Base-by-base conservation (phyloP, 768 basidiomycete species). In the Hygrophoropsis aurantiaca region DNA sequence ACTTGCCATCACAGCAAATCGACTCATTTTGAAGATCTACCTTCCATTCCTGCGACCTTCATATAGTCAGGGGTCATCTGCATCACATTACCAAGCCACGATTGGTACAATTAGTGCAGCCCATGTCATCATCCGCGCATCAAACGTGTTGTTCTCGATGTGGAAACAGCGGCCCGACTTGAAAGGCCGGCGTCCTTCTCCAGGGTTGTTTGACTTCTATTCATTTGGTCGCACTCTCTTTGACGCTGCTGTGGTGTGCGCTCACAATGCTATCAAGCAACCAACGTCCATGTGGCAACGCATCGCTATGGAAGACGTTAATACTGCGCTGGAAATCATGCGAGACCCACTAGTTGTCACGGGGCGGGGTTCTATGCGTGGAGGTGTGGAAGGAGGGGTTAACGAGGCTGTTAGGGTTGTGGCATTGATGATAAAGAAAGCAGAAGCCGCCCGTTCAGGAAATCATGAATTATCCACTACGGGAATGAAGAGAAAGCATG, bases 211-310 rank as follows among this genome's bases (percentile, higher is more conserved):
- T 56, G 75, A 75, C 45, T 78, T 79, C 53, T 81, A 84, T 57
- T 74, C 83, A 3, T 76, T 85, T 41, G 74, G 77, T 13, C 75
- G 82, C 50, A 69, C 80, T 11, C 62, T 90, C 16, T 80, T 85
- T 55, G 84, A 87, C 52, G 81, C 89, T 0, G 75, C 79, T 4
- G 75, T 86, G 16, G 71, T 81, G 11, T 84, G 82, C 52, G 82
- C 82, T 7, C 78, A 84, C 57, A 76, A 80, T 7, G 78, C 77
- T 45, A 71, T 87, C 43, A 73, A 74, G 57, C 74, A 80, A 44
- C 79, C 80, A 0, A 58, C 51, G 19, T 70, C 69, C 23, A 66
- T 81, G 27, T 75, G 75, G 55, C 75, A 77, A 0, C 58, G 61
- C 7, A 72, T 72, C 7, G 81, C 80, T 38, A 57, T 75, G 45